phyloP scores from a whole-genome alignment of 371 early-diverging fungal species.

The Dichotomocladium elegans region DNA sequence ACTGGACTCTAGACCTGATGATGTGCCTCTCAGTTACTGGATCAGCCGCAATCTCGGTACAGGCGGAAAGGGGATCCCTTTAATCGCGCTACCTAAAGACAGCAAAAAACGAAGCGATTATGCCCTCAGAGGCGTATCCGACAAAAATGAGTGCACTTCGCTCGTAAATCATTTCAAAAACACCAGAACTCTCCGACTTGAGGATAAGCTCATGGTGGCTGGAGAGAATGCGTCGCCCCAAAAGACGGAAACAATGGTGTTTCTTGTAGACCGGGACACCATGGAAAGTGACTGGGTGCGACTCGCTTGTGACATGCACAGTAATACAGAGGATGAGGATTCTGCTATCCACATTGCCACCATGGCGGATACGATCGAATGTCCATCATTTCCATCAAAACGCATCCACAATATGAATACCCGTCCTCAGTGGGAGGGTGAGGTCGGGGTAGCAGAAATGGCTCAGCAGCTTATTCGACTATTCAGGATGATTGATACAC shows the following conservation, averaged over 20 bases:
- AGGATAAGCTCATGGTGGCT: too few relatives aligned
- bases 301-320: constrained; percentile 6
- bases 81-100: background rate
- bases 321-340: background rate
- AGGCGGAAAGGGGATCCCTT: background rate
- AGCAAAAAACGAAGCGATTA: background rate
- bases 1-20: background rate
- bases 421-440: background rate
- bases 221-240: too few relatives aligned
- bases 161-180: too few relatives aligned
- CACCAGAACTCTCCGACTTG: too few relatives aligned
- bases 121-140: background rate
- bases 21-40: constrained; percentile 1
- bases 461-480: background rate
- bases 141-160: too few relatives aligned
- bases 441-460: background rate
- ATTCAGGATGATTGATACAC: too few relatives aligned
- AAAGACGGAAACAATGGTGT: background rate
- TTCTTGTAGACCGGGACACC: background rate
- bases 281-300: background rate
- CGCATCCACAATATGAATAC: background rate
- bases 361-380: background rate
- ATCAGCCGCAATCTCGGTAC: background rate
- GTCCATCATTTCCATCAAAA: background rate
- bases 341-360: background rate